Evolutionary conservation across 371 early-diverging fungal species (phyloP), one percentile per base, ranked within the genome.

Genomic region (Chytridiales sp.): DNA sequence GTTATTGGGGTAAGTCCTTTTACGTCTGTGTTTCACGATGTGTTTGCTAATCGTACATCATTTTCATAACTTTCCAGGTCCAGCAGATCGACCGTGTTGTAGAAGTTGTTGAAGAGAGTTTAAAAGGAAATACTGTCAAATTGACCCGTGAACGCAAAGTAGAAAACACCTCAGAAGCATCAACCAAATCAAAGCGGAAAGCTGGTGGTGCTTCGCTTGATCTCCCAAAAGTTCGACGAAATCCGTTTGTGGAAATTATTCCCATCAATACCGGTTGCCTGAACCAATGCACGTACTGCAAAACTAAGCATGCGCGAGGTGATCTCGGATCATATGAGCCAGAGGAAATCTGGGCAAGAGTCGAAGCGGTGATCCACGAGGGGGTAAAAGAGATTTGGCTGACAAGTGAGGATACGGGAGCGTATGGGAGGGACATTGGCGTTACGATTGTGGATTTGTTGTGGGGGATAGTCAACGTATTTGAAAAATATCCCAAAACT

Each of bases 201-300:
- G 70, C 68, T 4, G 80, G 78, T 22, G 80, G 78, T 19, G 74
- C 80, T 5, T 47, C 62, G 19, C 57, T 81, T 38, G 71, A 76
- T 31, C 52, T 81, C 36, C 82, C 80, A 9, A 81, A 81, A 61
- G 62, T 81, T 21, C 59, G 82, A 17, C 30, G 71, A 55, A 81
- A 81, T 54, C 69, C 73, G 0, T 72, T 52, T 15, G 72, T 81
- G 22, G 82, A 80, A 56, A 78, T 80, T 46, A 72, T 78, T 44
- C 77, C 80, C 26, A 80, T 80, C 64, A 80, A 77, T 54, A 78
- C 77, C 8, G 64, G 77, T 4, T 80, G 82, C 47, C 53, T 82
- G 40, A 82, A 82, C 59, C 74, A 76, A 42, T 82, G 82, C 69
- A 82, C 80, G 0, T 82, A 82, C 65, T 82, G 82, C 68, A 82